A percentile compares a stretch with the other conserved stretches of the same genome.
Evolutionary conservation across 768 basidiomycete species (phyloP).

Genomic region (Russula olivacea): DNA sequence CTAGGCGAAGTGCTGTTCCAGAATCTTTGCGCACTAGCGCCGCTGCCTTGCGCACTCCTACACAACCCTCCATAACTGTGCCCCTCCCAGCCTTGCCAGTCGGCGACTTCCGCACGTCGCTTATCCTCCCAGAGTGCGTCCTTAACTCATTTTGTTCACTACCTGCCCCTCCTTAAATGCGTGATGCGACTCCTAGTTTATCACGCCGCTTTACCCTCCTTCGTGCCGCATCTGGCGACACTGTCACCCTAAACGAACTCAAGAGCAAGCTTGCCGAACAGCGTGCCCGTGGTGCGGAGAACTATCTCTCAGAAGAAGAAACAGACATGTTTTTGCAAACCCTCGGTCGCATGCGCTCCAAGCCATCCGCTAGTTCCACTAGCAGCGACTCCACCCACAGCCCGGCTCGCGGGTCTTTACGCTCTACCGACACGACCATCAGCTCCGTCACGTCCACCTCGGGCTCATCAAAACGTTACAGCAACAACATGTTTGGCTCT

Average conservation of each 20-base stretch:
- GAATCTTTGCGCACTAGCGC: conserved; percentile 28
- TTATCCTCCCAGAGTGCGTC: conserved; percentile 79
- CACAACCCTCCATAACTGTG: conserved; percentile 29
- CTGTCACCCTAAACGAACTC: conserved; percentile 59
- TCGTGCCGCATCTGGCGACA: conserved; percentile 59
- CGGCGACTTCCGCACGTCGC: conserved; percentile 79
- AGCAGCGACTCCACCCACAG: conserved; percentile 24
- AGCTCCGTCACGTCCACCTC: conserved; percentile 35
- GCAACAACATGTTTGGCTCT: conserved; percentile 83
- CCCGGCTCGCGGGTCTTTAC: conserved; percentile 21
- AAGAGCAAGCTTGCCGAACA: conserved; percentile 68
- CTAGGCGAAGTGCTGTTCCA: conserved; percentile 44
- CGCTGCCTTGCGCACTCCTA: conserved; percentile 19
- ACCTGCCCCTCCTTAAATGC: not conserved
- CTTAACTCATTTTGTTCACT: conserved; percentile 22
- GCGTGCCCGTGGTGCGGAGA: conserved; percentile 58
- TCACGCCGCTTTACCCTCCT: conserved; percentile 78
- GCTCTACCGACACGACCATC: conserved; percentile 34
- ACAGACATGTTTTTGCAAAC: conserved; percentile 80
- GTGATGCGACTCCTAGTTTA: conserved; percentile 44
- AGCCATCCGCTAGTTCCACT: conserved; percentile 27
- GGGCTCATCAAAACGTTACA: conserved; percentile 60
- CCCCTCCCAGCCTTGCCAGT: conserved; percentile 53
- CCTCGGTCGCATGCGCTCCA: conserved; percentile 48
- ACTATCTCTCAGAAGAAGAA: conserved; percentile 74